Conservation (phyloP, 371 early-diverging fungal species). For the Nematocida homosporus region DNA sequence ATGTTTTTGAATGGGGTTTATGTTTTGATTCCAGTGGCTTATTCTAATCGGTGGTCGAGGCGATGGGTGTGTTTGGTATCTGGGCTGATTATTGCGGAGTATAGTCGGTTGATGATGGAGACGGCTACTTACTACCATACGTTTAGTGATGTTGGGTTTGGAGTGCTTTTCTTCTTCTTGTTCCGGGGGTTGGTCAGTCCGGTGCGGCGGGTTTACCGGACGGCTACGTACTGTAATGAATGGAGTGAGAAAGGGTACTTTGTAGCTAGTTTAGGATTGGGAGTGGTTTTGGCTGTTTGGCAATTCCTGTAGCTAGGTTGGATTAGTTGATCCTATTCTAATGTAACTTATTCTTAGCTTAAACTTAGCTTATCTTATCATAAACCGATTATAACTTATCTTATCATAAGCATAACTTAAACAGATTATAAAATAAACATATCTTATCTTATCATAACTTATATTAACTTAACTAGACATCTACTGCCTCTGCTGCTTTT, state of each 20-base stretch:
- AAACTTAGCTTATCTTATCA: too few species aligned
- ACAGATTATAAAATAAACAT: too few species aligned
- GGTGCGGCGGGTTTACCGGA: constrained; percentile 10
- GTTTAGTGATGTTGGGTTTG: constrained; percentile 30
- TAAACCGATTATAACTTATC: too few species aligned
- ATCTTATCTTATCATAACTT: too few species aligned
- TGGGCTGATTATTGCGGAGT: constrained; percentile 15
- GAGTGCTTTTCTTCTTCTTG: constrained; percentile 27
- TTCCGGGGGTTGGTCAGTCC: constrained; percentile 30
- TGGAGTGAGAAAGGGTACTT: constrained; percentile 6
- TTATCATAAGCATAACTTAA: too few species aligned
- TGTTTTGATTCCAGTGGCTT: constrained; percentile 25
- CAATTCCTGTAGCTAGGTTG: too few species aligned
- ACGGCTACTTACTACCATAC: constrained; percentile 46
- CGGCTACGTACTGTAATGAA: constrained; percentile 21
- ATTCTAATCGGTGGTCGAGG: not conserved
- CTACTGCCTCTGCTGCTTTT: too few species aligned
- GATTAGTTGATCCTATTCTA: too few species aligned
- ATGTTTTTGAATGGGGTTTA: constrained; percentile 48
- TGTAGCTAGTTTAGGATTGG: too few species aligned
- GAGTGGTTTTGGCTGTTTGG: too few species aligned
- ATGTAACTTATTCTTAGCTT: too few species aligned
- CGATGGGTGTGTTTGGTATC: not conserved
- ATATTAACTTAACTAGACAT: too few species aligned
- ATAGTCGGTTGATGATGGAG: constrained; percentile 12